Percentiles rank a stretch among this genome's conserved stretches.
phyloP scores from a whole-genome alignment of 192 early-diverging fungal species.

The Rhizophagus sp. region DNA sequence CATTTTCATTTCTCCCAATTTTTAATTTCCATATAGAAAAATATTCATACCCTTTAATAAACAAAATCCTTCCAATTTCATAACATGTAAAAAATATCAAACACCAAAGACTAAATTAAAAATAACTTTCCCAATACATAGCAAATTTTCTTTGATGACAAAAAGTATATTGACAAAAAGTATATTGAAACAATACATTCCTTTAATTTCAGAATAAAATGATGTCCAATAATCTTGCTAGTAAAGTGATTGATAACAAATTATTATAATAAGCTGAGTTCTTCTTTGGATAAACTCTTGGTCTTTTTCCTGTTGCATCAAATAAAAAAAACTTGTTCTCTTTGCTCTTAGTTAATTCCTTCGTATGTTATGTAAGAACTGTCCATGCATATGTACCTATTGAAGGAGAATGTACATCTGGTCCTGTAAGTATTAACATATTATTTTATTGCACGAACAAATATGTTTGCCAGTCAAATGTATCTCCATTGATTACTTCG shows the following conservation, averaged over 20 bases:
- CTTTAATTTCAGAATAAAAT: conserved; percentile 59
- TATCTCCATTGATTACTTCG: conserved; percentile 63
- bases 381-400: conserved; percentile 65
- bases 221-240: conserved; percentile 61
- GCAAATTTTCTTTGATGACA: conserved; percentile 57
- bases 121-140: conserved; percentile 47
- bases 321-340: conserved; percentile 62
- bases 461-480: conserved; percentile 60
- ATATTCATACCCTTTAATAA: too few species aligned
- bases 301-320: conserved; percentile 64
- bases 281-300: conserved; percentile 40
- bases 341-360: conserved; percentile 57
- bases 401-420: conserved; percentile 66
- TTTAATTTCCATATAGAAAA: too few species aligned
- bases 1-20: neutral
- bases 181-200: conserved; percentile 70
- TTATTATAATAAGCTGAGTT: conserved; percentile 39
- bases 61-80: neutral
- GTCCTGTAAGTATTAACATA: conserved; percentile 61
- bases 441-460: conserved; percentile 47
- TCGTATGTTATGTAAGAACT: conserved; percentile 43
- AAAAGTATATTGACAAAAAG: too few species aligned
- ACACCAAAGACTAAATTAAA: conserved; percentile 48
- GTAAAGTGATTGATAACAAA: conserved; percentile 51
- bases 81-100: conserved; percentile 18